phyloP scores from a whole-genome alignment of 768 basidiomycete genomes.

The Tubosaeta sp. region DNA sequence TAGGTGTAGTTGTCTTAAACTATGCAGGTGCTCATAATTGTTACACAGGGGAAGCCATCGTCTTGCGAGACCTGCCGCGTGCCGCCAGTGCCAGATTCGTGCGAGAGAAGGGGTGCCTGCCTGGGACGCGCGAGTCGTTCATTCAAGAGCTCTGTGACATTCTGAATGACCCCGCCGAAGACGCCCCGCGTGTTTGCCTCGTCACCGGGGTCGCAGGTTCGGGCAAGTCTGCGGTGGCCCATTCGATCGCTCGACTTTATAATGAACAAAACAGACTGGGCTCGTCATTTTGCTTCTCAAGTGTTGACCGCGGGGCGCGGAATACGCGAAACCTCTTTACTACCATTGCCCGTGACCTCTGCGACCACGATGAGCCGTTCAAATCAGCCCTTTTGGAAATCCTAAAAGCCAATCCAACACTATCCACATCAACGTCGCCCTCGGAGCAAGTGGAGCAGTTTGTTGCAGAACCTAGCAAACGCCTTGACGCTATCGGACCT shows the following conservation, averaged over 20 bases:
- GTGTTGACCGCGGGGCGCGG: not conserved
- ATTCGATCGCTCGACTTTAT: conserved; percentile 8
- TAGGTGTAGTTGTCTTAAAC: too few relatives aligned
- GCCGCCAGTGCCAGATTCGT: conserved; percentile 7
- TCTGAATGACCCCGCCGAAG: not conserved
- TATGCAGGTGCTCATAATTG: not conserved
- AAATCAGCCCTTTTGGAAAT: conserved; percentile 2
- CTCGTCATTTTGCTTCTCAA: conserved; percentile 21
- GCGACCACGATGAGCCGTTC: conserved; percentile 19
- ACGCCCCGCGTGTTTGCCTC: conserved; percentile 11
- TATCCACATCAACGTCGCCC: not conserved
- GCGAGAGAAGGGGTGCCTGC: conserved; percentile 4
- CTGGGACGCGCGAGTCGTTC: not conserved
- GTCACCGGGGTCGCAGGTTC: conserved; percentile 13
- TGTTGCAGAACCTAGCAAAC: conserved; percentile 14
- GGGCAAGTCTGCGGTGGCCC: not conserved
- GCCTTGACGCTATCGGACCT: conserved; percentile 18
- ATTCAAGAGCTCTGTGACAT: not conserved
- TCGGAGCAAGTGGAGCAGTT: conserved; percentile 17
- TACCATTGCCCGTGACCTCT: conserved; percentile 25
- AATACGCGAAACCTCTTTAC: conserved; percentile 19
- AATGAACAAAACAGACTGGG: conserved; percentile 16
- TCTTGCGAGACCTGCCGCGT: conserved; percentile 6
- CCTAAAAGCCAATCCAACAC: conserved; percentile 2
- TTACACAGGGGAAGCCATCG: not conserved